Conservation (phyloP, 2,329 filamentous ascomycete species). For the Ascochyta koolunga region DNA sequence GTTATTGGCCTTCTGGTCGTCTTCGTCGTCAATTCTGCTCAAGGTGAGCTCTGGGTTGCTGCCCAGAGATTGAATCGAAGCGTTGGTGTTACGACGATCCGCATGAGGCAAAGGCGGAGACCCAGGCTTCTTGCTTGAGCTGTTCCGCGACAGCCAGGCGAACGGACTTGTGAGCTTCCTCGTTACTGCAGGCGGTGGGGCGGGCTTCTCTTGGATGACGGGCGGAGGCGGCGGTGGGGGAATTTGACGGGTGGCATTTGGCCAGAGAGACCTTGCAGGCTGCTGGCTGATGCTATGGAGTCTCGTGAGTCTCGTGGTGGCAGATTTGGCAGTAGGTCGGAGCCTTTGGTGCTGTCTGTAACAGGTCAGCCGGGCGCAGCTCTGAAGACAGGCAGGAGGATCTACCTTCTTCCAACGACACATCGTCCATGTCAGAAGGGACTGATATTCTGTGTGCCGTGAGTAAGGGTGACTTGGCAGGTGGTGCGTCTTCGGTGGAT, state of each 20-base stretch:
- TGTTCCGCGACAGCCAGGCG: conserved; percentile 44
- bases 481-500: conserved; percentile 24
- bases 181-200: conserved; percentile 41
- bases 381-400: conserved; percentile 21
- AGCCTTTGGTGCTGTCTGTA: conserved; percentile 36
- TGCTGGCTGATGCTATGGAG: conserved; percentile 46
- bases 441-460: conserved; percentile 62
- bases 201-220: conserved; percentile 35
- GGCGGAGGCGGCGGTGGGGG: conserved; percentile 45
- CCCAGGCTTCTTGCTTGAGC: conserved; percentile 64
- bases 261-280: conserved; percentile 72
- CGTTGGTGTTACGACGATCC: conserved; percentile 73
- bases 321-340: conserved; percentile 56
- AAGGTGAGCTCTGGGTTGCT: conserved; percentile 84
- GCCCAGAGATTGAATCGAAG: conserved; percentile 76
- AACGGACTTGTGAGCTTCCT: conserved; percentile 76
- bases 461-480: conserved; percentile 59
- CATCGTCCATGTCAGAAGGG: conserved; percentile 64
- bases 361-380: conserved; percentile 22
- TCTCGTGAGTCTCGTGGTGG: conserved; percentile 57
- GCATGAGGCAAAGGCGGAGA: conserved; percentile 61
- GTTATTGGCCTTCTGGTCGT: conserved; percentile 35
- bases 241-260: conserved; percentile 69
- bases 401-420: conserved; percentile 68
- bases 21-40: conserved; percentile 72